phyloP scores from a whole-genome alignment of 768 basidiomycete genomes.

The Chalciporus chontae region DNA sequence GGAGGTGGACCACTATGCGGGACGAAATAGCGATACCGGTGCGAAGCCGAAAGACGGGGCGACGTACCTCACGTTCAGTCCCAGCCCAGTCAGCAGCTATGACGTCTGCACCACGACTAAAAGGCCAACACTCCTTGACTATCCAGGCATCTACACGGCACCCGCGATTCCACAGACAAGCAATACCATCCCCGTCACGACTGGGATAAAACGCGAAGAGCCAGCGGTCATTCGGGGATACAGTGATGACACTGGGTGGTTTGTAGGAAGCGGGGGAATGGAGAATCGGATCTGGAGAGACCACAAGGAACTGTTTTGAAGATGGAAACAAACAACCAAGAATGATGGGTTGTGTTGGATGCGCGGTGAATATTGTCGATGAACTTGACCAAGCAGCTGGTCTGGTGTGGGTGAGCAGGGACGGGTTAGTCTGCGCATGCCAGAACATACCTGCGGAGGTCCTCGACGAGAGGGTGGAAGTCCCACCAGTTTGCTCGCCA shows the following conservation, averaged over 20 bases:
- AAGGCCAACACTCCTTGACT: constrained; percentile 53
- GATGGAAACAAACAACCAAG: constrained; percentile 67
- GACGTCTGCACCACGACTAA: constrained; percentile 50
- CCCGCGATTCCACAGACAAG: constrained; percentile 64
- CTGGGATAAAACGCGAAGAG: constrained; percentile 76
- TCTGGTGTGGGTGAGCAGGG: constrained; percentile 33
- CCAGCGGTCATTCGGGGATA: constrained; percentile 57
- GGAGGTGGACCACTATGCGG: constrained; percentile 52
- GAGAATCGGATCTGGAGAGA: constrained; percentile 49
- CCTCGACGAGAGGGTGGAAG: constrained; percentile 57
- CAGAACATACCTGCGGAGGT: constrained; percentile 45
- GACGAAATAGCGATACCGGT: background rate
- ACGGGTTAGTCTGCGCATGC: too few relatives aligned
- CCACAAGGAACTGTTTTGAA: constrained; percentile 58
- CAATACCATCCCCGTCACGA: constrained; percentile 50
- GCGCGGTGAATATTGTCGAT: constrained; percentile 66
- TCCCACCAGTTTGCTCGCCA: constrained; percentile 79
- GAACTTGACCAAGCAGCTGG: constrained; percentile 70
- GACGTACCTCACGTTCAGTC: constrained; percentile 53
- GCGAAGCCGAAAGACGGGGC: background rate
- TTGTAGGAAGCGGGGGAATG: constrained; percentile 47
- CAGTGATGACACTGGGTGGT: constrained; percentile 59
- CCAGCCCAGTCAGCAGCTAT: constrained; percentile 64
- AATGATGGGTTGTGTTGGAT: constrained; percentile 57
- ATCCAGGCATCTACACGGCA: constrained; percentile 60